phyloP scores from a whole-genome alignment of 371 early-diverging fungal genomes.

The Mucor saturninus region DNA sequence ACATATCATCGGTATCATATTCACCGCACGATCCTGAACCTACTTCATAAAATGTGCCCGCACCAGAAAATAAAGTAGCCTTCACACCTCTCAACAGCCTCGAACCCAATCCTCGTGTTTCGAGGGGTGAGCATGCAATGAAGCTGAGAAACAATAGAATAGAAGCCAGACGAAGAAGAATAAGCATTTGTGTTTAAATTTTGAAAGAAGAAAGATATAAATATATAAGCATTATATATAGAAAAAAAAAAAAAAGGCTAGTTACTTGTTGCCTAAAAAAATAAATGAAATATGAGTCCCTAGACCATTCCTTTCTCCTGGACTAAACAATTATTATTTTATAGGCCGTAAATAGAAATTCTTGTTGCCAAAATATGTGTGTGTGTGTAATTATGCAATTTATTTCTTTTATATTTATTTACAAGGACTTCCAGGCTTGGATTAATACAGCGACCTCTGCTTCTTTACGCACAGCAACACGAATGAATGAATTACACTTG shows the following conservation, averaged over 20 bases:
- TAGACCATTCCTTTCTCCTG: constrained; percentile 5
- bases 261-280: not conserved
- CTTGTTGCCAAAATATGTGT: constrained; percentile 10
- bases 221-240: too few relatives aligned
- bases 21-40: constrained; percentile 49
- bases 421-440: constrained; percentile 67
- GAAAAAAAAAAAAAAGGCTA: not conserved
- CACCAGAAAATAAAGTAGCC: constrained; percentile 24
- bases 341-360: not conserved
- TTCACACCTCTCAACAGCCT: not conserved
- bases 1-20: constrained; percentile 28
- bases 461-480: constrained; percentile 81
- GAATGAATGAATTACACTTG: constrained; percentile 72
- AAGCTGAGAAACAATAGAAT: not conserved
- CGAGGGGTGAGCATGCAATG: not conserved
- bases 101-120: not conserved
- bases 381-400: not conserved
- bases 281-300: constrained; percentile 3
- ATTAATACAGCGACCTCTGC: constrained; percentile 64
- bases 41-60: constrained; percentile 40
- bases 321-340: not conserved
- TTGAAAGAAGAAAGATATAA: not conserved
- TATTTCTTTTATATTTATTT: constrained; percentile 12
- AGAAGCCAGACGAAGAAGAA: not conserved
- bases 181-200: not conserved